Evolutionary conservation across 352 stramenopile genomes (phyloP), one percentile per base, ranked within the genome.

Genomic region (Phytophthora podocarpi): DNA sequence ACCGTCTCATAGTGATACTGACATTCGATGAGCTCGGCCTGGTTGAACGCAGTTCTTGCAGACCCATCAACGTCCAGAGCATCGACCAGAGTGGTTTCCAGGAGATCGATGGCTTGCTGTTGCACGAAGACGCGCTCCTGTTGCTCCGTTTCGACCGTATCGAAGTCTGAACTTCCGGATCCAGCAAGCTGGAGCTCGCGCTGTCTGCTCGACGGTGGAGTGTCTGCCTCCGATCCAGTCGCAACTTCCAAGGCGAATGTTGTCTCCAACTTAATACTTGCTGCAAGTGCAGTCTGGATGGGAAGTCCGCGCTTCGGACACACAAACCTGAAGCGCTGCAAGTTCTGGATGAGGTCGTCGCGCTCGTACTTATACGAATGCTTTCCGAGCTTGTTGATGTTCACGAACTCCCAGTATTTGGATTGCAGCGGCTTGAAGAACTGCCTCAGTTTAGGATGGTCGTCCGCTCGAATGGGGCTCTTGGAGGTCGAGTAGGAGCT

Each of bases 21-120:
- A 28, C 70, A 76, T 21, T 74, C 62, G n/a, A 76, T 74, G 31
- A 76, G 52, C 42, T 76, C 62, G 6, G 67, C 48, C 31, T 74
- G 62, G 9, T 16, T 51, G 45, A 74, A 70, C 16, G 68, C 68
- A 7, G 67, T 76, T 32, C 34, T 36, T 11, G 58, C 28, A 7
- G 63, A 67, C 2, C 67, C 67, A 27, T 76, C 67, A 16, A 76
- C 43, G 5, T 31, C 12, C 15, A 61, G 23, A 7, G 67, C 51
- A 4, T 43, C 43, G n/a, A 31, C 11, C 21, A 71, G 35, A 9
- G 67, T 66, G 5, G 47, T 34, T 36, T 64, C 52, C 6, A 77
- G 41, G 5, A 76, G 59, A 16, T 56, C 37, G 15, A 59, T 57
- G 4, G 63, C 42, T 50, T 64, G 49, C 15, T 69, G 23, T 35